Evolutionary conservation across 768 basidiomycete species (phyloP).

Genomic region (Tubosaeta sp.): DNA sequence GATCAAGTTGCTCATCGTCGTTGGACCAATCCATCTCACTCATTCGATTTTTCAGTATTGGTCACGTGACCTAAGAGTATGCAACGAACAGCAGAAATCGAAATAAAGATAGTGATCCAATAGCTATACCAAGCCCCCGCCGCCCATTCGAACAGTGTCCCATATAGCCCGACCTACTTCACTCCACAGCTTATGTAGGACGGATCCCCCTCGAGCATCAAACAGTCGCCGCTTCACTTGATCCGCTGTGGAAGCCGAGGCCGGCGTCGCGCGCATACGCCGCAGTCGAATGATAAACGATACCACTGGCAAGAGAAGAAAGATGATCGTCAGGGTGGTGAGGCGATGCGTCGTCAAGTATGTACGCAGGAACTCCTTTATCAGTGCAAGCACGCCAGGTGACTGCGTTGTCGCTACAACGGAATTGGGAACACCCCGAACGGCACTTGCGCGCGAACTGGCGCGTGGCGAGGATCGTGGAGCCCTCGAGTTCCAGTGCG

Average conservation of each 20-base stretch:
- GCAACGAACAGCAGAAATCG: too few relatives aligned
- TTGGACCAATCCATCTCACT: background rate
- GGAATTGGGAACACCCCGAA: slow-evolving; percentile 9
- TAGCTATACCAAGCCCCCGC: slow-evolving; percentile 62
- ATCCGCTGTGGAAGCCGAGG: slow-evolving; percentile 44
- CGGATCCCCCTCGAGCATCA: slow-evolving; percentile 35
- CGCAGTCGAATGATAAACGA: slow-evolving; percentile 51
- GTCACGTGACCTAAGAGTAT: slow-evolving; percentile 16
- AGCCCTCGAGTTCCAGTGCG: slow-evolving; percentile 5
- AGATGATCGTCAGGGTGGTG: slow-evolving; percentile 41
- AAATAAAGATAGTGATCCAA: slow-evolving; percentile 15
- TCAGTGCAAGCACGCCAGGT: slow-evolving; percentile 34
- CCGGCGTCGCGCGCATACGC: slow-evolving; percentile 30
- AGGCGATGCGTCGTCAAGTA: slow-evolving; percentile 47
- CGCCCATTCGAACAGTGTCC: slow-evolving; percentile 75
- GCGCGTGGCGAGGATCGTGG: slow-evolving; percentile 7
- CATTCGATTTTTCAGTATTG: slow-evolving; percentile 4
- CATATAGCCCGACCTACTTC: slow-evolving; percentile 49
- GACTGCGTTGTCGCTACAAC: slow-evolving; percentile 15
- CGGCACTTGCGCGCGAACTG: slow-evolving; percentile 13
- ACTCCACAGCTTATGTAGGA: slow-evolving; percentile 44
- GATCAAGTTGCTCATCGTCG: slow-evolving; percentile 54
- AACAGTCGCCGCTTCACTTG: slow-evolving; percentile 53
- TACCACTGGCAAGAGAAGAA: slow-evolving; percentile 39
- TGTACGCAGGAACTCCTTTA: slow-evolving; percentile 45